Evolutionary conservation across 257 asterid species (phyloP), one percentile per base, ranked within the genome.

Genomic region (Ligustrum vulgare): DNA sequence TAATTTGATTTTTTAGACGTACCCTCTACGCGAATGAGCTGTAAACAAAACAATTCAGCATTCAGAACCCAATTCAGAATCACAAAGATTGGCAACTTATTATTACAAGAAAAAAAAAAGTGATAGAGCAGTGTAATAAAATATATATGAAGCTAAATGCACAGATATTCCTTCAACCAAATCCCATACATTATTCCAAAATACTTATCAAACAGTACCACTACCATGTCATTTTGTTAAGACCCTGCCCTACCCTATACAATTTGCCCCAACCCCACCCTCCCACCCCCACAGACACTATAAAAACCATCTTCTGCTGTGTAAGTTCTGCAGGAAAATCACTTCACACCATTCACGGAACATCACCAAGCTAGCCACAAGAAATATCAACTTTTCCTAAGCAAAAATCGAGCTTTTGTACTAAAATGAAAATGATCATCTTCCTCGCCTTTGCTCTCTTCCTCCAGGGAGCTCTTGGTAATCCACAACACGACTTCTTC

Each of bases 401-500:
- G 60, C 60, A 51, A 51, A 66, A 66, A 25, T 41, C 6, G 35
- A 18, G 43, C 12, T 33, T 35, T 13, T 13, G 33, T 11, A 20
- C 34, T 36, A 22, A 9, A 36, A 69, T 69, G 58, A 69, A 69
- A 69, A 37, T 39, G 33, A 34, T 69, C 56, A 4, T 31, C 22
- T 4, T 69, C 34, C 5, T 39, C 56, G 58, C 18, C 25, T 20
- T 69, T 31, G 15, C 43, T 1, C 34, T 69, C 34, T 69, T 69
- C 72, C 35, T 69, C 43, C 72, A 37, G 49, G 72, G 72, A 20
- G 16, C 72, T 37, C 72, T 37, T 22, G 72, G 72, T 69, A 69
- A 56, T 22, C 65, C 65, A 7, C 11, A 56, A 56, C 10, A 16
- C 13, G 5, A 69, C 18, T 22, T 39, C 11, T 39, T 20, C 9